These are phyloP conservation scores for Blastobotrys persicus DNA, from an alignment of 1,139 yeast genomes.

Conservation along the genomic window DNA sequence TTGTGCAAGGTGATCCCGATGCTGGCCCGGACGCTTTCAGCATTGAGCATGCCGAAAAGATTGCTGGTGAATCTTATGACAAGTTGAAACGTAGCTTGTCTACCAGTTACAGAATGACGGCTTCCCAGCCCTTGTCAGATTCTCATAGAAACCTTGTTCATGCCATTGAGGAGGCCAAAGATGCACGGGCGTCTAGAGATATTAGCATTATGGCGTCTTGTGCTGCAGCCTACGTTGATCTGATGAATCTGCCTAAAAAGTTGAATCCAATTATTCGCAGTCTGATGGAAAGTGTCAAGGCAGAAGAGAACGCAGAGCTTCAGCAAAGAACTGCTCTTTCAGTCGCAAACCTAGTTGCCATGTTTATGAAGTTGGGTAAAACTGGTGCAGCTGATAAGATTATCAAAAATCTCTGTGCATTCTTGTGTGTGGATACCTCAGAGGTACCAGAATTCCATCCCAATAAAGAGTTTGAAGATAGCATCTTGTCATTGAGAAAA, in stretches of 20 bases:
- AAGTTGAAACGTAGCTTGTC: slow-evolving; percentile 62
- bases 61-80: slow-evolving; percentile 62
- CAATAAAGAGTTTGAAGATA: slow-evolving; percentile 54
- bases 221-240: slow-evolving; percentile 55
- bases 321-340: slow-evolving; percentile 73
- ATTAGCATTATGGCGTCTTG: slow-evolving; percentile 67
- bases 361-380: slow-evolving; percentile 58
- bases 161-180: slow-evolving; percentile 69
- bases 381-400: slow-evolving; percentile 80
- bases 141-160: slow-evolving; percentile 64
- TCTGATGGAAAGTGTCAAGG: slow-evolving; percentile 88
- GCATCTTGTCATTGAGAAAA: slow-evolving; percentile 70
- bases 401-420: slow-evolving; percentile 86
- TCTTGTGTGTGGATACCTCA: slow-evolving; percentile 89
- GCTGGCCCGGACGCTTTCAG: slow-evolving; percentile 96
- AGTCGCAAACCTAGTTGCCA: slow-evolving; percentile 59
- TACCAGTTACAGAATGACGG: slow-evolving; percentile 69
- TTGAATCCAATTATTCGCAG: slow-evolving; percentile 86
- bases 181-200: slow-evolving; percentile 53
- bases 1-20: slow-evolving; percentile 90
- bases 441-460: slow-evolving; percentile 92
- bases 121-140: slow-evolving; percentile 75
- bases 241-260: slow-evolving; percentile 71
- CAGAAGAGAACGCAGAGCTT: slow-evolving; percentile 62
- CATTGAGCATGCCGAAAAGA: slow-evolving; percentile 69